Percentiles rank a stretch among this genome's conserved stretches.
These are phyloP conservation scores for Aphanomyces astaci DNA, from an alignment of 352 stramenopile genomes.

Conservation along the genomic window DNA sequence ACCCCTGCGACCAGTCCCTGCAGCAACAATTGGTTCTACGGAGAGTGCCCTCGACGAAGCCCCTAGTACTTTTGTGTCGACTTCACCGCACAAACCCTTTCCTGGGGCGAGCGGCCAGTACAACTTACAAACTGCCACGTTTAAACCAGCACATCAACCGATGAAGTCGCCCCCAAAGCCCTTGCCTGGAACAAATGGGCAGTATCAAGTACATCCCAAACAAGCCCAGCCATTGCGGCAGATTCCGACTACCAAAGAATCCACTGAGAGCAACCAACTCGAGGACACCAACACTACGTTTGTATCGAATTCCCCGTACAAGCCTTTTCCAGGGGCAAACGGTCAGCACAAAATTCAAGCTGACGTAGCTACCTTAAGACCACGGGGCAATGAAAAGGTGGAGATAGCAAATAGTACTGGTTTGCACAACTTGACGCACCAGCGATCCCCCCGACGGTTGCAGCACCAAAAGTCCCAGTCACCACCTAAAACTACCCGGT, in stretches of 20 bases:
- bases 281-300: background rate
- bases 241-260: background rate
- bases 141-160: too few relatives aligned
- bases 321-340: background rate
- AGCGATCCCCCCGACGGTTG: background rate
- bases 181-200: background rate
- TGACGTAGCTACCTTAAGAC: background rate
- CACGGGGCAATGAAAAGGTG: too few relatives aligned
- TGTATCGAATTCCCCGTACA: background rate
- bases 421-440: background rate
- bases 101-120: background rate
- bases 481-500: background rate
- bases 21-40: background rate
- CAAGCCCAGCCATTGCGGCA: too few relatives aligned
- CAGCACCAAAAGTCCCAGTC: background rate
- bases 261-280: background rate
- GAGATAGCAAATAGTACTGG: background rate
- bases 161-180: too few relatives aligned
- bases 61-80: background rate
- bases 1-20: background rate
- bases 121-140: background rate
- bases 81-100: background rate
- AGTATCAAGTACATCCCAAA: background rate
- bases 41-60: background rate
- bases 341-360: constrained; percentile 6